Evolutionary conservation across 2,329 filamentous ascomycete species (phyloP), one percentile per base, ranked within the genome.

Genomic region (Cladosporium sp.): DNA sequence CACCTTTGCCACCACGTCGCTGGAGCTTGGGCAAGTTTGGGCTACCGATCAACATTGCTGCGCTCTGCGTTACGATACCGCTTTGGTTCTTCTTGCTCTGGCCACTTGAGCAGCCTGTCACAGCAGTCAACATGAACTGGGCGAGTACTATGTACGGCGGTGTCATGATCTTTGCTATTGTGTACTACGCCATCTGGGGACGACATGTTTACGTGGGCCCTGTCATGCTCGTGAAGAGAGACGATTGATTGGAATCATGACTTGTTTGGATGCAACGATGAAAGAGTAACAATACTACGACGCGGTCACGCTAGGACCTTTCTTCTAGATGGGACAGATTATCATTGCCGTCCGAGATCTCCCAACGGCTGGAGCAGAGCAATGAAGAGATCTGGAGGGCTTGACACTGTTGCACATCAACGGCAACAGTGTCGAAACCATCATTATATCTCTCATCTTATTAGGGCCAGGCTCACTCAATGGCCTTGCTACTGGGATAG

Each of bases 51-150:
- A 73, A 72, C 28, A 67, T 67, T 46, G 53, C 48, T 28, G 54
- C 63, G n/a, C 43, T 65, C 3, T 59, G 54, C 23, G 43, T 65
- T 28, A 21, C 39, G 23, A 58, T 59, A 5, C 68, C 71, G 18
- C 65, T 74, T 10, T 70, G 68, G 64, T 70, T 73, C 49, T 73
- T 74, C 53, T 66, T 65, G 53, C 69, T 71, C 25, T 73, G 68
- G 67, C 71, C 71, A 0, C 54, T 68, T 7, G 63, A 39, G 18
- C 48, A 59, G 30, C 63, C 60, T 23, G 49, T 56, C 16, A 63
- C 60, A n/a, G 4, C 49, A 3, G 60, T 51, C 18, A 63, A 63
- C 23, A 63, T 63, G 60, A 63, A 63, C n/a, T 63, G 60, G 60
- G 49, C 60, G 51, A 63, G 48, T 18, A 39, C 60, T 11, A 56